Conservation (phyloP, 2,329 filamentous ascomycete species). For the Penicillium griseofulvum region DNA sequence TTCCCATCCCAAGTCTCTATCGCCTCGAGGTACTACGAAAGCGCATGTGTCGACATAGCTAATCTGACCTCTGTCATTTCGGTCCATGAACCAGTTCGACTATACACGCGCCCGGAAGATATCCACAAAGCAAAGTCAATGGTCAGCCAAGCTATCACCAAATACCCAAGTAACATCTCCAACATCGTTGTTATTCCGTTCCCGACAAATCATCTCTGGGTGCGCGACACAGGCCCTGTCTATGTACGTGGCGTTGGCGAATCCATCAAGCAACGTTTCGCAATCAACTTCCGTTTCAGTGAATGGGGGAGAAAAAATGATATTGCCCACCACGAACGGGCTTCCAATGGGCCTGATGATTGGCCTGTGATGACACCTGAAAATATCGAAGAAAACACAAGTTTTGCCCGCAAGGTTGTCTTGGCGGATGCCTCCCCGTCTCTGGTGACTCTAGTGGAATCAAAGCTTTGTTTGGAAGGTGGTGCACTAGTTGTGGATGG, state of each 20-base stretch:
- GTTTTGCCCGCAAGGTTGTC: constrained; percentile 16
- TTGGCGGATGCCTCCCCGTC: constrained; percentile 5
- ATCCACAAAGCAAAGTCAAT: constrained; percentile 12
- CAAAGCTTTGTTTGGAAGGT: constrained; percentile 24
- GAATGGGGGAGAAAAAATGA: constrained; percentile 23
- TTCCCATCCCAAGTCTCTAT: constrained; percentile 23
- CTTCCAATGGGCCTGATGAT: constrained; percentile 7
- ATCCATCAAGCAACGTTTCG: constrained; percentile 5
- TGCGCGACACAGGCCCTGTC: constrained; percentile 20
- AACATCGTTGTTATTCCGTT: constrained; percentile 17
- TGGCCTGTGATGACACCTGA: constrained; percentile 13
- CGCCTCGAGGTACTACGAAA: constrained; percentile 15
- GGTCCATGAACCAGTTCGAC: constrained; percentile 27
- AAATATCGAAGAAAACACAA: constrained; percentile 14
- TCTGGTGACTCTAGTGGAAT: constrained; percentile 15
- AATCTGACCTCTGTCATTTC: constrained; percentile 23
- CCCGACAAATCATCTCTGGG: constrained; percentile 20
- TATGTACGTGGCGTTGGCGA: constrained; percentile 14
- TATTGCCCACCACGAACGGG: constrained; percentile 11
- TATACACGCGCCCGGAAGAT: constrained; percentile 25
- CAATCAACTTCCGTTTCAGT: constrained; percentile 19
- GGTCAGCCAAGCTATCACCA: constrained; percentile 3
- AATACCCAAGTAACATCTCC: constrained; percentile 4
- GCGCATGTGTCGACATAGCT: constrained; percentile 23
- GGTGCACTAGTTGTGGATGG: constrained; percentile 31